Evolutionary conservation across 495 filamentous ascomycete genomes (phyloP), one percentile per base, ranked within the genome.

Genomic region (Staphylotrichum tortipilum): DNA sequence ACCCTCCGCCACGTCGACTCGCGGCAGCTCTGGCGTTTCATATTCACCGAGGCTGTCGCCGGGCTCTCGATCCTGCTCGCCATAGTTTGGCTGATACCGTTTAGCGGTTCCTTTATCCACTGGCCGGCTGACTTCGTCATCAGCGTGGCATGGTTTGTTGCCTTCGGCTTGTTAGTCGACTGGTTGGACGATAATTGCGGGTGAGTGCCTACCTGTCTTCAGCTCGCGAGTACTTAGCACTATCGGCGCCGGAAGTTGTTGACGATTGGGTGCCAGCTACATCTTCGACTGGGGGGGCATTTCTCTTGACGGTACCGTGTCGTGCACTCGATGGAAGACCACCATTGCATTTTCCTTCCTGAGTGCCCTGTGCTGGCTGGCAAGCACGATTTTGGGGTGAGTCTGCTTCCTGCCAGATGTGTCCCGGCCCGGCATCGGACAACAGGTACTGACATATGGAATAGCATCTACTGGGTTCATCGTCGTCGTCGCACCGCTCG

Each of bases 221-320:
- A 12, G 30, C 1, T 10, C 10, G 17, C 7, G 12, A 14, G 33
- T 35, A 15, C 14, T 31, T n/a, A 14, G 18, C 9, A n/a, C 12
- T 30, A 9, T 22, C 17, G 6, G 15, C 8, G 21, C 4, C 9
- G n/a, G 34, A 41, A 23, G 17, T 3, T 26, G 14, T 30, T 47
- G 14, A 48, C n/a, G 7, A 31, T 8, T 11, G 15, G 19, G 3
- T 26, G 12, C 8, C 66, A 76, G 79, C 47, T 91, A 85, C 59
- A 86, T 95, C 10, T 90, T 95, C 5, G 86, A 97, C 64, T 94
- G 92, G 44, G 84, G 89, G 57, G 88, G 94, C 59, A 86, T 97
- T 37, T 88, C 86, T 3, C 89, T 89, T 6, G 81, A 94, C 56
- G 84, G 80, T 49, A 79, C 78, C 36, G 89, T 72, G 4, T 60